Percentiles rank a stretch among this genome's conserved stretches.
These are phyloP conservation scores for Ogataea nitratoaversa DNA, from an alignment of 805 yeast genomes.

Conservation along the genomic window DNA sequence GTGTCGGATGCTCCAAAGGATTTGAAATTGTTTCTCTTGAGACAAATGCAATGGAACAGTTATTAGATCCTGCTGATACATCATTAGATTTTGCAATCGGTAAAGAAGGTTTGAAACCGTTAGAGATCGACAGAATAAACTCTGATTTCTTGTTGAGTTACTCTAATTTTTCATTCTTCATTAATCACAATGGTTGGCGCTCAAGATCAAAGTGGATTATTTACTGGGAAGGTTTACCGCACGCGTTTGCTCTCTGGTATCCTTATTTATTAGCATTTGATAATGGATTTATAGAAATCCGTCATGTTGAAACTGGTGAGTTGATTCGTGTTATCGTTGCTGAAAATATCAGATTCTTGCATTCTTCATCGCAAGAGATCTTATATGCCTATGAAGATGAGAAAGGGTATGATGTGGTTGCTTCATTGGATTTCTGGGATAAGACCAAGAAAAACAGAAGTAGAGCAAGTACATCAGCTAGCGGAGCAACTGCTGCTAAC, in stretches of 20 bases:
- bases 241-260: constrained; percentile 86
- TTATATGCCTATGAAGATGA: constrained; percentile 89
- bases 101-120: constrained; percentile 78
- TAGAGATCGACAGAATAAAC: constrained; percentile 86
- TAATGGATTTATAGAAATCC: constrained; percentile 81
- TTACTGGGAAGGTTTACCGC: constrained; percentile 96
- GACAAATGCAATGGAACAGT: constrained; percentile 79
- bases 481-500: neutral
- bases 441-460: constrained; percentile 28
- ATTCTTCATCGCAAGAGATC: constrained; percentile 89
- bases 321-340: constrained; percentile 86
- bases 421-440: constrained; percentile 87
- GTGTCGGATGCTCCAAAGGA: constrained; percentile 95
- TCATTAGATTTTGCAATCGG: constrained; percentile 90
- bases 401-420: constrained; percentile 86
- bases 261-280: constrained; percentile 93
- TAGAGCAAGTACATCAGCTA: constrained; percentile 12
- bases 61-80: constrained; percentile 97
- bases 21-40: constrained; percentile 90
- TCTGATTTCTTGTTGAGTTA: constrained; percentile 85
- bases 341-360: constrained; percentile 84
- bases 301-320: constrained; percentile 86
- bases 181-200: constrained; percentile 95
- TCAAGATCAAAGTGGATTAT: constrained; percentile 90
- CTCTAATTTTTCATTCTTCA: constrained; percentile 90